These are phyloP conservation scores for Pseudonitzschia pungens DNA, from an alignment of 108 stramenopile species.

Conservation along the genomic window DNA sequence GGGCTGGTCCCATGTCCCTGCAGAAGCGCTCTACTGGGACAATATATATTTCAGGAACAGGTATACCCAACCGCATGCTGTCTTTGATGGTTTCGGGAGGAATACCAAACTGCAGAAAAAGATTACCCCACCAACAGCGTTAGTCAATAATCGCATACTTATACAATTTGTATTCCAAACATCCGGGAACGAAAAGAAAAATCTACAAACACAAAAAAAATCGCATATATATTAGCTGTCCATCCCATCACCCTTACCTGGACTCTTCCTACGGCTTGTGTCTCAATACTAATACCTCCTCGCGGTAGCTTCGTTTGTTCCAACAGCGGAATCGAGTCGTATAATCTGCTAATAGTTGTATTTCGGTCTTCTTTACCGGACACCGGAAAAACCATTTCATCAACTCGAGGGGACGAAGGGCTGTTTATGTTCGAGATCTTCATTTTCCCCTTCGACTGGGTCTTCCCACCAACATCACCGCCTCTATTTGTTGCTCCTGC, in stretches of 20 bases:
- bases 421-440: background rate
- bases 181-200: no score
- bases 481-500: background rate
- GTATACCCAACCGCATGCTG: slow-evolving; percentile 82
- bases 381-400: background rate
- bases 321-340: slow-evolving; percentile 62
- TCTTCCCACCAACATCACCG: background rate
- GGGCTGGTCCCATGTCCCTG: slow-evolving; percentile 83
- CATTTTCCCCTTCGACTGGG: background rate
- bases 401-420: background rate
- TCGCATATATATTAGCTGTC: no score
- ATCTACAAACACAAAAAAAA: background rate
- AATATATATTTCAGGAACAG: slow-evolving; percentile 86
- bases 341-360: slow-evolving; percentile 34
- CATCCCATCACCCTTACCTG: slow-evolving; percentile 48
- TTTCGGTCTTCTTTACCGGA: background rate
- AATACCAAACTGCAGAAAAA: slow-evolving; percentile 74
- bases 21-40: slow-evolving; percentile 92
- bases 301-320: slow-evolving; percentile 76
- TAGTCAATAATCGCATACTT: no score
- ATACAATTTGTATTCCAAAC: no score
- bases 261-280: slow-evolving; percentile 73
- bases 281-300: slow-evolving; percentile 79
- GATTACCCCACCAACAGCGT: background rate
- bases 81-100: slow-evolving; percentile 98